Percentiles rank a stretch among this genome's conserved stretches.
These are phyloP conservation scores for Cadophora luteo-olivacea DNA, from an alignment of 2,329 filamentous ascomycete genomes.

Conservation along the genomic window DNA sequence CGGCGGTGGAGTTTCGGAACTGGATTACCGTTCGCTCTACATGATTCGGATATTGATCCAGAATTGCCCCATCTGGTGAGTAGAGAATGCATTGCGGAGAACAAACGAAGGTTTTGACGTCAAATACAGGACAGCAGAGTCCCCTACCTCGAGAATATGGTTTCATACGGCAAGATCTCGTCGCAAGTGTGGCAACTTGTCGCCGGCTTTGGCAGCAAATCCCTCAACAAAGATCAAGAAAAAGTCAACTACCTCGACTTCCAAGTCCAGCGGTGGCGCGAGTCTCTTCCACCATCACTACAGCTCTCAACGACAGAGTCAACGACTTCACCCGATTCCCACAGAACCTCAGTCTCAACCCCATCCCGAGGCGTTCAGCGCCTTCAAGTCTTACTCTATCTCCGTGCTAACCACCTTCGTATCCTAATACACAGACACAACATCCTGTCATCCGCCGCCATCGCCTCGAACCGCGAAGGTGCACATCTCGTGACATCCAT, in stretches of 20 bases:
- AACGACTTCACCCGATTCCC: neutral
- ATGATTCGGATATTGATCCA: conserved; percentile 4
- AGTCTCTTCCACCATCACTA: neutral
- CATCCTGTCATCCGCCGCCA: neutral
- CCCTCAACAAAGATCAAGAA: neutral
- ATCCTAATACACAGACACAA: conserved; percentile 1
- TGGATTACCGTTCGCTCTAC: neutral
- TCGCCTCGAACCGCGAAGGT: neutral
- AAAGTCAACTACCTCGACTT: conserved; percentile 12
- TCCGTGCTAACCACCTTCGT: neutral
- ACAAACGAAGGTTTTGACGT: too few relatives aligned
- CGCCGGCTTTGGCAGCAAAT: neutral
- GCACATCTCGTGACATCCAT: neutral
- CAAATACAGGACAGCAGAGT: neutral
- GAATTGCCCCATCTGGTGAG: neutral
- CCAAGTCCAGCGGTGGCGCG: conserved; percentile 8
- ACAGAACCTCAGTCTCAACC: neutral
- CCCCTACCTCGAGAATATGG: neutral
- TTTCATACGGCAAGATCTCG: neutral
- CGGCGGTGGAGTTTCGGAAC: conserved; percentile 4
- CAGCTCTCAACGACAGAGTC: neutral
- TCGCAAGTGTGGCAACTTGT: neutral
- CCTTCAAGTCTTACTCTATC: neutral
- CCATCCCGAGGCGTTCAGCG: neutral
- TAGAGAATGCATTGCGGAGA: too few relatives aligned